Conservation (phyloP, 768 basidiomycete species). For the Amanita inopinata region DNA sequence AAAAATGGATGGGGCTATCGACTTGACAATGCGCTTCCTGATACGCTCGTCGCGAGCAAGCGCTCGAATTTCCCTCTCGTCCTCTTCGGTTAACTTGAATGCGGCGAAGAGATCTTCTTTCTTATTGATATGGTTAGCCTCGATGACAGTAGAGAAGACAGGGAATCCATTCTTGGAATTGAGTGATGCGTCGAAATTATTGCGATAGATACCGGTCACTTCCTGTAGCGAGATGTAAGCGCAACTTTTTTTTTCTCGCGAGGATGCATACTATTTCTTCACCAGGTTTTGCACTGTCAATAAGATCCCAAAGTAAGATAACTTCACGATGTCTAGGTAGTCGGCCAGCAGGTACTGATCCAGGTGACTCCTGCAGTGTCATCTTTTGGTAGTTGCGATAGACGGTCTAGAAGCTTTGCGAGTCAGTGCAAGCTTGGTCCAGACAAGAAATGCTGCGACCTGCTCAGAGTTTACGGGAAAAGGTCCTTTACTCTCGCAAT, state of each 20-base stretch:
- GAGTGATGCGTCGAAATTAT: constrained; percentile 97
- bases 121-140: constrained; percentile 98
- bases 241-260: too few relatives aligned
- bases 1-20: constrained; percentile 97
- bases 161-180: constrained; percentile 99
- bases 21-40: constrained; percentile 95
- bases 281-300: constrained; percentile 96
- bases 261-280: constrained; percentile 78
- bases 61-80: constrained; percentile 83
- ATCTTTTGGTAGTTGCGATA: constrained; percentile 99
- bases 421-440: constrained; percentile 1
- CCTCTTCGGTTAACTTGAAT: constrained; percentile 93
- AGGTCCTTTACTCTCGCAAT: constrained; percentile 91
- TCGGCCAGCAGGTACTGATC: constrained; percentile 95
- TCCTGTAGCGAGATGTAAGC: constrained; percentile 46
- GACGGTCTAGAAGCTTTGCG: constrained; percentile 61
- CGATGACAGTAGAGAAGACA: constrained; percentile 96
- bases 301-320: constrained; percentile 93
- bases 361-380: constrained; percentile 97
- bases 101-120: constrained; percentile 99
- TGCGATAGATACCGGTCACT: constrained; percentile 95
- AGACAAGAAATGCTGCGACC: constrained; percentile 30
- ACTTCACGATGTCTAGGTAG: constrained; percentile 96
- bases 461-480: constrained; percentile 96
- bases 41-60: constrained; percentile 90